A percentile compares a stretch with the other conserved stretches of the same genome.
Conservation (phyloP, 2,329 filamentous ascomycete species). For the Ophiobolus disseminans region DNA sequence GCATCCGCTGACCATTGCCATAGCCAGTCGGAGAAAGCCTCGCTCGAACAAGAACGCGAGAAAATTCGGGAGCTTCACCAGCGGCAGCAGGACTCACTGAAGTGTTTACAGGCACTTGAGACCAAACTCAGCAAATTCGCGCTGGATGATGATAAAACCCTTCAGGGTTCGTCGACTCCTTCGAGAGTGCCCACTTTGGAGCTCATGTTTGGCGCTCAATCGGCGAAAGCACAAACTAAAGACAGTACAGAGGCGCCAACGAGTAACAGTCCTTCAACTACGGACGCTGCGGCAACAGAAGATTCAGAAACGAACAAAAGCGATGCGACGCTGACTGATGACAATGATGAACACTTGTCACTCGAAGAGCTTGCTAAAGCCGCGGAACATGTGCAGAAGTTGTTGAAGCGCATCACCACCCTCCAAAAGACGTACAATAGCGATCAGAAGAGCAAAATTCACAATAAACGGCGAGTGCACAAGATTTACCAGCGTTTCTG, state of each 20-base stretch:
- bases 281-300: slow-evolving; percentile 3
- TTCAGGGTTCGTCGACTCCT: slow-evolving; percentile 13
- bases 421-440: slow-evolving; percentile 23
- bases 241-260: background rate
- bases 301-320: slow-evolving; percentile 27
- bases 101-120: slow-evolving; percentile 28
- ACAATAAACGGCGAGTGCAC: slow-evolving; percentile 19
- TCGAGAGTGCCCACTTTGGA: slow-evolving; percentile 24
- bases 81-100: slow-evolving; percentile 34
- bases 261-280: background rate
- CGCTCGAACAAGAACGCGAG: slow-evolving; percentile 28
- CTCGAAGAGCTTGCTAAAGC: slow-evolving; percentile 30
- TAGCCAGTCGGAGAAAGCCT: slow-evolving; percentile 23
- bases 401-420: slow-evolving; percentile 25
- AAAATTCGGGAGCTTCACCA: slow-evolving; percentile 36
- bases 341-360: slow-evolving; percentile 26
- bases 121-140: slow-evolving; percentile 21
- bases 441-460: background rate
- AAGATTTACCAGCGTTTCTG: slow-evolving; percentile 36
- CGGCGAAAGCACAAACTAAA: background rate
- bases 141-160: slow-evolving; percentile 23
- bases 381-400: slow-evolving; percentile 27
- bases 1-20: slow-evolving; percentile 1
- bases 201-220: slow-evolving; percentile 14
- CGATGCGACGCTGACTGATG: slow-evolving; percentile 25